Percentiles rank a stretch among this genome's conserved stretches.
Evolutionary conservation across 108 stramenopile genomes (phyloP).

Genomic region (Conticribra guillardii): DNA sequence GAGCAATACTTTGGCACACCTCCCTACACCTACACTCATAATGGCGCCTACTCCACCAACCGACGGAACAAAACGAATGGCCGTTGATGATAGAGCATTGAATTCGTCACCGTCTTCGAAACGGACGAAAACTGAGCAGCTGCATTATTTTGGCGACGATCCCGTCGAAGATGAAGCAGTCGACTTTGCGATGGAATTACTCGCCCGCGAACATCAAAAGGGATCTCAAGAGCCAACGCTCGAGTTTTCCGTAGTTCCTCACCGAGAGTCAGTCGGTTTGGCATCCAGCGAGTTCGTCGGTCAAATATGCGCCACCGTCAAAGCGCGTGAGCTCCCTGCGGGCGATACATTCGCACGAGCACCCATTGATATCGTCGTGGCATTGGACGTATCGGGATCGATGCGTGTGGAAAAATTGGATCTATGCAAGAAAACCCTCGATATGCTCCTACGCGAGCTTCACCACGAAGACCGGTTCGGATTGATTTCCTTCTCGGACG

Average conservation of each 20-base stretch:
- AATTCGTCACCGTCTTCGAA: conserved; percentile 1
- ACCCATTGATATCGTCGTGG: conserved; percentile 69
- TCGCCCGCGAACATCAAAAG: conserved; percentile 4
- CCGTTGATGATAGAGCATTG: background rate
- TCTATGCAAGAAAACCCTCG: conserved; percentile 66
- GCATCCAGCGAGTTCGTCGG: conserved; percentile 25
- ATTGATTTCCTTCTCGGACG: conserved; percentile 54
- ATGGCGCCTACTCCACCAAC: no score
- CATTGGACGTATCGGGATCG: conserved; percentile 56
- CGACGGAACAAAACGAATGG: background rate
- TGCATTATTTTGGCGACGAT: conserved; percentile 9
- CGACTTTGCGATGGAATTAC: conserved; percentile 34
- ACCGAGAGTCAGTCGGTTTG: conserved; percentile 31
- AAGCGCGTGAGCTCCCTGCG: conserved; percentile 29
- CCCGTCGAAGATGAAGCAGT: conserved; percentile 5
- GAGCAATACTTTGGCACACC: no score
- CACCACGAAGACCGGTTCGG: conserved; percentile 63
- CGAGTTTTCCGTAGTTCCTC: conserved; percentile 33
- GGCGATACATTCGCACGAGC: conserved; percentile 33
- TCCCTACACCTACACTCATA: no score
- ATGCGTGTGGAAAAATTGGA: conserved; percentile 62
- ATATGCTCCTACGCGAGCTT: conserved; percentile 53
- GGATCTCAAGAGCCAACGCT: conserved; percentile 17
- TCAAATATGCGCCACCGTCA: conserved; percentile 40
- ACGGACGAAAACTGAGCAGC: conserved; percentile 13